A percentile compares a stretch with the other conserved stretches of the same genome.
phyloP scores from a whole-genome alignment of 75 land plant species.

The Ceratopteris richardii region DNA sequence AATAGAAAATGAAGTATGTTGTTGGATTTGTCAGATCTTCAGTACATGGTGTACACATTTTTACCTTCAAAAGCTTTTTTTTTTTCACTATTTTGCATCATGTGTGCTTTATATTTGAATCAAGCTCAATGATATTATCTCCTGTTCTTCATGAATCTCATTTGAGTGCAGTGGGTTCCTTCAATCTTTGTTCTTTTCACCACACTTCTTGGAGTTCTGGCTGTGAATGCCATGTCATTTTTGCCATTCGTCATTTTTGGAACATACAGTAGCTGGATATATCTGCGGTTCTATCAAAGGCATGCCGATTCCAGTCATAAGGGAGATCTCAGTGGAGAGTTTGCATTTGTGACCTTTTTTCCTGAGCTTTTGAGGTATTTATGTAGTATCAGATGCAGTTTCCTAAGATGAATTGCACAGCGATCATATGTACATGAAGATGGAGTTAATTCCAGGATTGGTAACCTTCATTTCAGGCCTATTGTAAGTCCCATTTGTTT shows the following conservation, averaged over 20 bases:
- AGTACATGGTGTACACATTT: too few relatives aligned
- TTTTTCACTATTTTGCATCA: too few relatives aligned
- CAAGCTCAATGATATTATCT: too few relatives aligned
- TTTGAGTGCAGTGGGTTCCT: constrained; percentile 97
- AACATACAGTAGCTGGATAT: constrained; percentile 57
- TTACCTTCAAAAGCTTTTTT: too few relatives aligned
- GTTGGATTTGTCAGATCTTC: too few relatives aligned
- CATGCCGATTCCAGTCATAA: constrained; percentile 41
- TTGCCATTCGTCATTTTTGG: constrained; percentile 85
- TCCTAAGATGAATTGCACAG: not conserved
- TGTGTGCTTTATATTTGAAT: too few relatives aligned
- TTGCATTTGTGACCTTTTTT: constrained; percentile 83
- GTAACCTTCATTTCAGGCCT: constrained; percentile 48
- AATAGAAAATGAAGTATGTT: not conserved
- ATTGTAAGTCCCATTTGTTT: constrained; percentile 63
- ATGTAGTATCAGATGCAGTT: not conserved
- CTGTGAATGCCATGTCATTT: constrained; percentile 37
- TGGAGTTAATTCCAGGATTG: too few relatives aligned
- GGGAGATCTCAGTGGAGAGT: constrained; percentile 62
- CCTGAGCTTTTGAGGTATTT: constrained; percentile 63
- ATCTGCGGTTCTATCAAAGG: constrained; percentile 37
- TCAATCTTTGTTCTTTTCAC: constrained; percentile 49
- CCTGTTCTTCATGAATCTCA: too few relatives aligned
- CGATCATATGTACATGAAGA: not conserved
- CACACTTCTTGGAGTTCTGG: constrained; percentile 42